A percentile compares a stretch with the other conserved stretches of the same genome.
Evolutionary conservation across 805 yeast genomes (phyloP).

Genomic region (Ogataea paradorogensis): DNA sequence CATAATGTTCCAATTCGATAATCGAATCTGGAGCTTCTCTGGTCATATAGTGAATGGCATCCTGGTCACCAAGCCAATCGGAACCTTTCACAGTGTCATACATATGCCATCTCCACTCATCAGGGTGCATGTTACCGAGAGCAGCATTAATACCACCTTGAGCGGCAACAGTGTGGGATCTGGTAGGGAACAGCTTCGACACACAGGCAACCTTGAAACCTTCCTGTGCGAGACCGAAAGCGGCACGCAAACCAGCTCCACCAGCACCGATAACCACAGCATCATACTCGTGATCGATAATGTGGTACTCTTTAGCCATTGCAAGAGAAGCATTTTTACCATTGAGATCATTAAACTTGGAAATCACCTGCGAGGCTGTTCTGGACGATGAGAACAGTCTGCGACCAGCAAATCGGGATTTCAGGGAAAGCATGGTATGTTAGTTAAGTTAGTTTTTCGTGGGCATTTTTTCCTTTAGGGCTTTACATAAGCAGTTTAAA

Average conservation of each 20-base stretch:
- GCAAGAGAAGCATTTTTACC: slow-evolving; percentile 53
- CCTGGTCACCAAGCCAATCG: slow-evolving; percentile 99
- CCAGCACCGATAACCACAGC: slow-evolving; percentile 99
- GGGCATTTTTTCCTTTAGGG: slow-evolving; percentile 21
- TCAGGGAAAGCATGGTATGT: slow-evolving; percentile 11
- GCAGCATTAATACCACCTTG: slow-evolving; percentile 99
- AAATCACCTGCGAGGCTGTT: slow-evolving; percentile 30
- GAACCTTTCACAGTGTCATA: slow-evolving; percentile 99
- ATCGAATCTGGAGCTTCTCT: slow-evolving; percentile 95
- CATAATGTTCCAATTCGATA: slow-evolving; percentile 95
- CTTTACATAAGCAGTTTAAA: slow-evolving; percentile 7
- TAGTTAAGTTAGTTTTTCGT: slow-evolving; percentile 23
- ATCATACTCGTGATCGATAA: slow-evolving; percentile 96
- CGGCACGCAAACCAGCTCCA: slow-evolving; percentile 98
- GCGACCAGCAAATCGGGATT: slow-evolving; percentile 16
- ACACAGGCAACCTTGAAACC: slow-evolving; percentile 98
- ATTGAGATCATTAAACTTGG: slow-evolving; percentile 40
- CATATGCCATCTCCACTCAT: slow-evolving; percentile 99
- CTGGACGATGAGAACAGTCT: slow-evolving; percentile 32
- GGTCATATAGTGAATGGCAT: slow-evolving; percentile 98
- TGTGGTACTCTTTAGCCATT: slow-evolving; percentile 73
- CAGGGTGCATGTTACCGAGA: slow-evolving; percentile 95
- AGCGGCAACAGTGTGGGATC: slow-evolving; percentile 98
- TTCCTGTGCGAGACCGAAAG: slow-evolving; percentile 94
- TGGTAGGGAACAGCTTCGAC: slow-evolving; percentile 94